Conservation (phyloP, 768 basidiomycete species). For the Calocybe indica region DNA sequence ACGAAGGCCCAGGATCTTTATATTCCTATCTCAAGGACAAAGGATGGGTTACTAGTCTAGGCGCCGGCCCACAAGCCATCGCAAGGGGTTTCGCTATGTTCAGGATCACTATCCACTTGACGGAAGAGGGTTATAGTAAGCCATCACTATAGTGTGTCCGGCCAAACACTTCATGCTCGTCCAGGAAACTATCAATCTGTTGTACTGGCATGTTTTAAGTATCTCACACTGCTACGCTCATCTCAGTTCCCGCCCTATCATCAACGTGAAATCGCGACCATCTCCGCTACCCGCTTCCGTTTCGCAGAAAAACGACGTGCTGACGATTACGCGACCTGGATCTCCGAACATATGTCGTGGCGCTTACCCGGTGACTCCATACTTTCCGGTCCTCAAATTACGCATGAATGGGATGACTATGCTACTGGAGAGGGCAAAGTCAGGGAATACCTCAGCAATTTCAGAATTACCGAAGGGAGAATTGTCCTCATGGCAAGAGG, state of each 20-base stretch:
- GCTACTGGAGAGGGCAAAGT: conserved; percentile 44
- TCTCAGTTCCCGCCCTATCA: conserved; percentile 58
- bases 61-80: conserved; percentile 61
- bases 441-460: conserved; percentile 51
- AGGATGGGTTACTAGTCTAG: conserved; percentile 79
- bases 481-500: conserved; percentile 78
- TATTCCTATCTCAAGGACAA: conserved; percentile 85
- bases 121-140: conserved; percentile 82
- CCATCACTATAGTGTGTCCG: conserved; percentile 6
- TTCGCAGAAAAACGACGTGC: conserved; percentile 83
- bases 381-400: conserved; percentile 64
- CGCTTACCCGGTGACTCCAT: conserved; percentile 77
- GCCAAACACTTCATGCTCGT: neutral
- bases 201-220: conserved; percentile 70
- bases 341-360: conserved; percentile 71
- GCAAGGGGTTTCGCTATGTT: conserved; percentile 87
- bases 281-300: conserved; percentile 73
- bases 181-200: conserved; percentile 74
- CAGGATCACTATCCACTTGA: conserved; percentile 76
- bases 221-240: conserved; percentile 61
- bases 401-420: conserved; percentile 66
- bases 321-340: conserved; percentile 70
- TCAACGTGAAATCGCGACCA: conserved; percentile 68
- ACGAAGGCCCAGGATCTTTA: conserved; percentile 90
- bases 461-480: conserved; percentile 55